Evolutionary conservation across 192 early-diverging fungal species (phyloP).

Genomic region (Helicostylum pulchrum): DNA sequence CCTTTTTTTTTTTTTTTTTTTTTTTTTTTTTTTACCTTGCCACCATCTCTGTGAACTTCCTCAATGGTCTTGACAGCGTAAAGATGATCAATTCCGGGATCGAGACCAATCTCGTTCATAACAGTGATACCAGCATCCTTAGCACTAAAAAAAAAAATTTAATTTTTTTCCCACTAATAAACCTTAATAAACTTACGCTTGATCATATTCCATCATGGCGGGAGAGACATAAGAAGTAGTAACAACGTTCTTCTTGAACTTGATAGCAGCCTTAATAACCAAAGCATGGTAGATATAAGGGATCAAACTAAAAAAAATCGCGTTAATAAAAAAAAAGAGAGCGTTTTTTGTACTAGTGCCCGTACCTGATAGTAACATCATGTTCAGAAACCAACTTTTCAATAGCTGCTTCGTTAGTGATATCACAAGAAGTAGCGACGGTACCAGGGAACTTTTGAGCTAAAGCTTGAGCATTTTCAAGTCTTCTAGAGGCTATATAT

Average conservation of each 20-base stretch:
- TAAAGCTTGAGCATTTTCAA: constrained; percentile 74
- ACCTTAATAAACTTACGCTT: constrained; percentile 50
- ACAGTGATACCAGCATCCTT: constrained; percentile 84
- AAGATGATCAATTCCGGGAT: constrained; percentile 97
- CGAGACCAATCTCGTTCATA: constrained; percentile 98
- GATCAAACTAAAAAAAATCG: constrained; percentile 55
- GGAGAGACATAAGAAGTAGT: constrained; percentile 97
- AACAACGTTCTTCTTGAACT: constrained; percentile 89
- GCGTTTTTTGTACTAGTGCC: constrained; percentile 3
- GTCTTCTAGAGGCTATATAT: constrained; percentile 66
- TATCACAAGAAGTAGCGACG: constrained; percentile 73
- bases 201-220: constrained; percentile 87
- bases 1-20: background rate
- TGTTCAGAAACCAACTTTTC: constrained; percentile 72
- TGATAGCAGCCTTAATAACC: constrained; percentile 90
- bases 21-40: constrained; percentile 60
- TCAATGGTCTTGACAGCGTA: constrained; percentile 88
- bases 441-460: constrained; percentile 56
- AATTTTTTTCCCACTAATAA: background rate
- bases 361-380: constrained; percentile 84
- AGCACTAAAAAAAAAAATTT: constrained; percentile 48
- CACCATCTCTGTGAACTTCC: constrained; percentile 76
- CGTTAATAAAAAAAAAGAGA: constrained; percentile 28
- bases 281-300: constrained; percentile 87
- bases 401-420: constrained; percentile 71